These are phyloP conservation scores for Pistacia vera DNA, from an alignment of 345 rosid species.

Conservation along the genomic window DNA sequence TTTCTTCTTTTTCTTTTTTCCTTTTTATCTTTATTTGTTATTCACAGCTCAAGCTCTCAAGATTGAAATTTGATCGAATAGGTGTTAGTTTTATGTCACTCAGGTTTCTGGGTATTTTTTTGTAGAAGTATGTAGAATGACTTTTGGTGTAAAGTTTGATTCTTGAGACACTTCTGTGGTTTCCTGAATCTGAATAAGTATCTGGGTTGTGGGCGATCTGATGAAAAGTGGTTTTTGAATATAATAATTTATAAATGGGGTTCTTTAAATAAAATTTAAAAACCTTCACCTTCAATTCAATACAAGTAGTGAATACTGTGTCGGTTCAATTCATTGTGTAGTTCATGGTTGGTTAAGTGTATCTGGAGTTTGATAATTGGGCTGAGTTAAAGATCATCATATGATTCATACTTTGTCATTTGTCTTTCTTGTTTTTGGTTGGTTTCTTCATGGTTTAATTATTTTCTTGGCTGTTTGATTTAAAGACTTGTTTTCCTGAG, in stretches of 20 bases:
- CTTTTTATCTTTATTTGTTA: neutral
- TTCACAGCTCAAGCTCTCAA: neutral
- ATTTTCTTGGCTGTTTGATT: slow-evolving; percentile 4
- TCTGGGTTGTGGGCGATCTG: slow-evolving; percentile 13
- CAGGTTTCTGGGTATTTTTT: neutral
- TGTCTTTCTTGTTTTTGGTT: too few species aligned
- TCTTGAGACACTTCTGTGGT: neutral
- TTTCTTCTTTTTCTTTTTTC: neutral
- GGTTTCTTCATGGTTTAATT: neutral
- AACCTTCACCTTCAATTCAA: neutral
- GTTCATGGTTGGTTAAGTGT: neutral
- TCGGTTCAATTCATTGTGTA: slow-evolving; percentile 16
- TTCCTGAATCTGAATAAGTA: slow-evolving; percentile 12
- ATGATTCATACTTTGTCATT: too few species aligned
- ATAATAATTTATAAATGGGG: neutral
- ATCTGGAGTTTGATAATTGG: too few species aligned
- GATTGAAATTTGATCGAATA: neutral
- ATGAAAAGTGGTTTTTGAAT: slow-evolving; percentile 12
- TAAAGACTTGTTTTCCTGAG: slow-evolving; percentile 5
- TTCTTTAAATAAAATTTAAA: slow-evolving; percentile 11
- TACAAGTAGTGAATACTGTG: too few species aligned
- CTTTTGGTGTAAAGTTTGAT: neutral
- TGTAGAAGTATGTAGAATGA: neutral
- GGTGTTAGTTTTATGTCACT: neutral
- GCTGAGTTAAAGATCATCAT: too few species aligned